A percentile compares a stretch with the other conserved stretches of the same genome.
Evolutionary conservation across 768 basidiomycete species (phyloP).

Genomic region (Suillus alpinus): DNA sequence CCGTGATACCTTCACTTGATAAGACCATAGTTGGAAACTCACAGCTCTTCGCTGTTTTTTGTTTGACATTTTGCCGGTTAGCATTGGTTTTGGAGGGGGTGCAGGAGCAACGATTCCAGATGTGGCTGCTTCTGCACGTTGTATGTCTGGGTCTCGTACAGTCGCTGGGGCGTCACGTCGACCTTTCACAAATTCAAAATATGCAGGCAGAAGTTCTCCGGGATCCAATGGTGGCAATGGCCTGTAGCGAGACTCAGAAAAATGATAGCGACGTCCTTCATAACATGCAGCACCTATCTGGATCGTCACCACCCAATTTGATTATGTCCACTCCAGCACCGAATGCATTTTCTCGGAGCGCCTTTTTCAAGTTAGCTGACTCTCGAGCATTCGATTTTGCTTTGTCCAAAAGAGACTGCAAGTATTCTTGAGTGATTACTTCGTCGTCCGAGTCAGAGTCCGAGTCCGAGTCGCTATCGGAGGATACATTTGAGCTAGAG

Average conservation of each 20-base stretch:
- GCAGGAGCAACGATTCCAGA: constrained; percentile 49
- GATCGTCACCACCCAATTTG: constrained; percentile 37
- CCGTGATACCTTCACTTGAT: not conserved
- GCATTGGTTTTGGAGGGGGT: constrained; percentile 60
- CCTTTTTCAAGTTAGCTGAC: constrained; percentile 21
- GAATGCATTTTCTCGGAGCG: constrained; percentile 22
- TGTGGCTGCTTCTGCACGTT: constrained; percentile 49
- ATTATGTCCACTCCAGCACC: constrained; percentile 57
- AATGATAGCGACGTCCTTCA: constrained; percentile 3
- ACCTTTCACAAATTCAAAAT: constrained; percentile 53
- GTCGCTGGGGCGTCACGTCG: constrained; percentile 42
- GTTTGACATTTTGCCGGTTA: constrained; percentile 65
- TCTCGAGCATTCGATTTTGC: constrained; percentile 52
- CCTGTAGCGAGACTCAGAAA: constrained; percentile 30
- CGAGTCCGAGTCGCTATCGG: constrained; percentile 31
- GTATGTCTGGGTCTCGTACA: constrained; percentile 62
- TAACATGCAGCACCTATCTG: constrained; percentile 32
- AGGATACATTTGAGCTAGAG: constrained; percentile 35
- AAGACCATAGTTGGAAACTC: constrained; percentile 14
- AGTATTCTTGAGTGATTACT: constrained; percentile 55
- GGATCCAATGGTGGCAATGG: constrained; percentile 65
- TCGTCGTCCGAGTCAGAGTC: constrained; percentile 40
- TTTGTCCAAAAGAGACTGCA: constrained; percentile 60
- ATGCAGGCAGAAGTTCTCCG: constrained; percentile 59
- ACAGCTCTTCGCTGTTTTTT: constrained; percentile 75